Conservation (phyloP, 2,329 filamentous ascomycete species). For the Sporothrix phasma region DNA sequence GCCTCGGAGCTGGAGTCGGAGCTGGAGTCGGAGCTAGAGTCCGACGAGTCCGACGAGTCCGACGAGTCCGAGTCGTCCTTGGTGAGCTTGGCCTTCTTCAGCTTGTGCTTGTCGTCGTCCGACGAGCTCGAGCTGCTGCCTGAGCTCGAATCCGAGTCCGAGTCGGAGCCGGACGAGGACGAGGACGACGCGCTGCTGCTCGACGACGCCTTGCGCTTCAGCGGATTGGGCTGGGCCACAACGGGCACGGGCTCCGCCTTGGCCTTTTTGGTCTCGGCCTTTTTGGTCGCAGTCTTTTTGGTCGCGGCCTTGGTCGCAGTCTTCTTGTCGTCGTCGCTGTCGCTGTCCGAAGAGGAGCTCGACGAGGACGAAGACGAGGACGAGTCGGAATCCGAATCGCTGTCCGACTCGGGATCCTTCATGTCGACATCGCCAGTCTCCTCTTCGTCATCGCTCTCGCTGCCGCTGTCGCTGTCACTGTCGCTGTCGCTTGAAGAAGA, state of each 20-base stretch:
- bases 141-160: constrained; percentile 18
- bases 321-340: constrained; percentile 26
- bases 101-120: constrained; percentile 18
- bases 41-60: constrained; percentile 19
- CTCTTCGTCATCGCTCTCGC: constrained; percentile 19
- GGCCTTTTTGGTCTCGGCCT: constrained; percentile 21
- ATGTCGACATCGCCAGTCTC: constrained; percentile 15
- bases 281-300: constrained; percentile 18
- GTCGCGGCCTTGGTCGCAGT: constrained; percentile 23
- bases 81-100: constrained; percentile 19
- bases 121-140: constrained; percentile 9
- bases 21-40: constrained; percentile 22
- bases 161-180: constrained; percentile 27
- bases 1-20: constrained; percentile 8
- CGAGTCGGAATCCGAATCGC: constrained; percentile 22
- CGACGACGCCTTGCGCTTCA: constrained; percentile 46
- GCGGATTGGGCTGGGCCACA: constrained; percentile 29
- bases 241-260: constrained; percentile 14
- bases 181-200: constrained; percentile 31
- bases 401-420: constrained; percentile 22
- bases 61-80: constrained; percentile 13
- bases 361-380: constrained; percentile 18
- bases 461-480: too few relatives aligned
- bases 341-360: constrained; percentile 20
- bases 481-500: constrained; percentile 22